Base-by-base conservation (phyloP, 768 basidiomycete genomes). In the Psilocybe sp. region DNA sequence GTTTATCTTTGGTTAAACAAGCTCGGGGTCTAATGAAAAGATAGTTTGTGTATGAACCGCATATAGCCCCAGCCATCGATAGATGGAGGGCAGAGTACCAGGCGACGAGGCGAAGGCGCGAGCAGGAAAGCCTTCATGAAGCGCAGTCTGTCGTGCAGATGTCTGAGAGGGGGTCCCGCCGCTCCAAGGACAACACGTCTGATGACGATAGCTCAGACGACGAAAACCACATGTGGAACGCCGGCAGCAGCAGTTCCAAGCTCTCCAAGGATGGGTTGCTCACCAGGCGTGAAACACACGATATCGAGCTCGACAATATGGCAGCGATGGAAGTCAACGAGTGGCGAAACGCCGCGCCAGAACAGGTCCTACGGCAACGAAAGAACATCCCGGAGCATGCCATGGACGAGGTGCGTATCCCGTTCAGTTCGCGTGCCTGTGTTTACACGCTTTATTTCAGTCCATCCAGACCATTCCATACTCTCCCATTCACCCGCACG, bases 31-130 rank as follows among this genome's bases (percentile, higher is more conserved):
- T 41, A 47, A 41, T 19, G 20, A 37, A 40, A 32, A 16, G 52
- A 7, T 46, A 88, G 85, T 81, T 82, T 48, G 77, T 88, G 23
- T 87, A 85, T 50, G 84, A 84, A 53, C 85, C 85, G 9, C 84
- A 85, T 51, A 75, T 87, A 50, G 83, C 82, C 15, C 85, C 84
- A 0, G 73, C 69, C 38, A 40, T 87, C 23, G 84, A 82, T 58
- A 69, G 63, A 53, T 74, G 73, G 74, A 71, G 67, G 5, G 69
- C 68, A 47, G 69, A 73, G 45, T 73, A 67, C 46, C 44, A 72
- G 35, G 70, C 69, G 16, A 52, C 53, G 34, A 52, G 58, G 45
- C 46, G 54, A 10, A 53, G 61, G 46, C 52, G 59, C 37, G 40
- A 36, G 40, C 47, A 47, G 32, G 35, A 46, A 34, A 53, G 40